These are phyloP conservation scores for Tolypocladium guangdongense DNA, from an alignment of 2,329 filamentous ascomycete genomes.

Conservation along the genomic window DNA sequence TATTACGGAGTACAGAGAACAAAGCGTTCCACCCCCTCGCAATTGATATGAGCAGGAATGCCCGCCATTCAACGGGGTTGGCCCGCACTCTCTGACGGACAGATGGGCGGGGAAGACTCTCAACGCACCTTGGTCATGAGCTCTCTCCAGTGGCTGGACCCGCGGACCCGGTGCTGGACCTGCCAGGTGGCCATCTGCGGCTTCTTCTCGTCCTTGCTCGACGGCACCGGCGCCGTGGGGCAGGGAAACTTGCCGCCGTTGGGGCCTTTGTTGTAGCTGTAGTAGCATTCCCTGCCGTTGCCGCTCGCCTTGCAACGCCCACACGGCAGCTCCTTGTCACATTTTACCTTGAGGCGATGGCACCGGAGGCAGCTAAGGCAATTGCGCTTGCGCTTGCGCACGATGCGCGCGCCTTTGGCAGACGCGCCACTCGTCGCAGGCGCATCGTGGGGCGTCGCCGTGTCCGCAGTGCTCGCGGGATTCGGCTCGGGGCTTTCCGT, in stretches of 20 bases:
- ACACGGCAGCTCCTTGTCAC: conserved; percentile 25
- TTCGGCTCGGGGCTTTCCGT: conserved; percentile 16
- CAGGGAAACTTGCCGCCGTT: conserved; percentile 24
- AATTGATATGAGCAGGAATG: background rate
- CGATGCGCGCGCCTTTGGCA: conserved; percentile 10
- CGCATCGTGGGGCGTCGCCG: conserved; percentile 1
- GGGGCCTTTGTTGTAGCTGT: conserved; percentile 24
- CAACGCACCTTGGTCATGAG: conserved; percentile 23
- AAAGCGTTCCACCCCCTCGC: background rate
- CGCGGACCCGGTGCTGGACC: conserved; percentile 21
- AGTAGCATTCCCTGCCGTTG: conserved; percentile 24
- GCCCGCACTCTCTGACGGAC: background rate
- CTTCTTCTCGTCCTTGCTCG: conserved; percentile 16
- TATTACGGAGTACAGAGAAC: background rate
- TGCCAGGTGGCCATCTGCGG: conserved; percentile 20
- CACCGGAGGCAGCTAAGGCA: conserved; percentile 24
- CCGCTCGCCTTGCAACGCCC: conserved; percentile 22
- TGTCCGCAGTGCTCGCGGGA: conserved; percentile 2
- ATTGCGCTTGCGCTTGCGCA: conserved; percentile 24
- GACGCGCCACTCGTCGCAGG: background rate
- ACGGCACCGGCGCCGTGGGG: conserved; percentile 12
- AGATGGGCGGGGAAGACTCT: background rate
- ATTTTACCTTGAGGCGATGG: conserved; percentile 26
- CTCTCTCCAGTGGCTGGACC: conserved; percentile 24
- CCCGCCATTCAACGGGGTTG: background rate